Conservation (phyloP, 2,329 filamentous ascomycete genomes). For the Leptographium wingfieldii region DNA sequence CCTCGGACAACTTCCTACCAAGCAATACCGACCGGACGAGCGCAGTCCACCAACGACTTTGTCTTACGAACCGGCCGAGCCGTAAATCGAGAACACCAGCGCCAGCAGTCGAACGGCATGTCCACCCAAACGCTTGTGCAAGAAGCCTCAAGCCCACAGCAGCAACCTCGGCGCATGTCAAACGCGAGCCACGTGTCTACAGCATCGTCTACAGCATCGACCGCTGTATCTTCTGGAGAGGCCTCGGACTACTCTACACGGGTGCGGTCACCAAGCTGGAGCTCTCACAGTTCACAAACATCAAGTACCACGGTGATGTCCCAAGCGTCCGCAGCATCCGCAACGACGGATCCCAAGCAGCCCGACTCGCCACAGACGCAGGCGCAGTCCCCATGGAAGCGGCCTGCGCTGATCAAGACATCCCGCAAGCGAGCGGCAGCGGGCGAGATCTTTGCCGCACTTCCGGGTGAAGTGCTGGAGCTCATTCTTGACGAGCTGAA, state of each 20-base stretch:
- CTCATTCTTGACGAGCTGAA: slow-evolving; percentile 43
- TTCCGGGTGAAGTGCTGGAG: slow-evolving; percentile 47
- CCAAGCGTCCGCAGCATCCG: not conserved
- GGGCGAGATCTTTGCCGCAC: slow-evolving; percentile 39
- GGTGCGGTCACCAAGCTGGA: slow-evolving; percentile 16
- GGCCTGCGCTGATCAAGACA: slow-evolving; percentile 3
- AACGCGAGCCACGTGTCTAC: slow-evolving; percentile 14
- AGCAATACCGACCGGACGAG: not conserved
- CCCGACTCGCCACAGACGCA: not conserved
- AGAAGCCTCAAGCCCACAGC: not conserved
- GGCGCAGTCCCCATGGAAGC: slow-evolving; percentile 12
- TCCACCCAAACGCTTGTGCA: not conserved
- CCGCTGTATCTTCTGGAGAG: slow-evolving; percentile 11
- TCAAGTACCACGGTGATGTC: not conserved
- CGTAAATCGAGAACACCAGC: slow-evolving; percentile 1
- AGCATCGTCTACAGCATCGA: slow-evolving; percentile 18
- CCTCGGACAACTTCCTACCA: not conserved
- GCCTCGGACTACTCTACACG: slow-evolving; percentile 13
- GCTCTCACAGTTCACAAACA: slow-evolving; percentile 17
- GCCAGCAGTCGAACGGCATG: not conserved
- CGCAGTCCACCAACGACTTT: slow-evolving; percentile 15
- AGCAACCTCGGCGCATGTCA: slow-evolving; percentile 13
- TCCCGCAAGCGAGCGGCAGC: slow-evolving; percentile 17
- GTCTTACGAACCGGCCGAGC: slow-evolving; percentile 16
- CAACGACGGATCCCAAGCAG: not conserved